phyloP scores from a whole-genome alignment of 2,329 filamentous ascomycete species.

The Coniella lustricola region DNA sequence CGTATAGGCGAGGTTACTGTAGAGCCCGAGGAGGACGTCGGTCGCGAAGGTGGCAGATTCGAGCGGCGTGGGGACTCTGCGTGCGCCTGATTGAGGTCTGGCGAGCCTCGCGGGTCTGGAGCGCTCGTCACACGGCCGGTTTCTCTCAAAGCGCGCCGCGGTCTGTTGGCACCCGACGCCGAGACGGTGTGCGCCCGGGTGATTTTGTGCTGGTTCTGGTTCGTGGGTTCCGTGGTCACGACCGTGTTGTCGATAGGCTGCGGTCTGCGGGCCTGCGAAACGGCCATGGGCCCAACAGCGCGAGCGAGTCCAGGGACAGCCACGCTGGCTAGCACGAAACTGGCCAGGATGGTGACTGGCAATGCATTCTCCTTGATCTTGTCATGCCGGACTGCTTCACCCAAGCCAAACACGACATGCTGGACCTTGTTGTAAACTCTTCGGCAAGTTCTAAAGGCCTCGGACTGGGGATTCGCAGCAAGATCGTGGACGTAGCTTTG shows the following conservation, averaged over 20 bases:
- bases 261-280: constrained; percentile 74
- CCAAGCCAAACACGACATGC: constrained; percentile 75
- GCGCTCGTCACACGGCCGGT: constrained; percentile 39
- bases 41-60: constrained; percentile 19
- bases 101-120: constrained; percentile 29
- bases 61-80: constrained; percentile 11
- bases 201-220: constrained; percentile 39
- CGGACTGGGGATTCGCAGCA: constrained; percentile 64
- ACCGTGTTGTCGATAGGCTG: constrained; percentile 55
- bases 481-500: constrained; percentile 83
- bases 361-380: constrained; percentile 77
- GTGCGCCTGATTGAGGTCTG: constrained; percentile 16
- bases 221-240: constrained; percentile 43
- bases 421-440: constrained; percentile 85
- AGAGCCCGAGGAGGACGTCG: constrained; percentile 19
- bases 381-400: constrained; percentile 61
- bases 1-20: constrained; percentile 24
- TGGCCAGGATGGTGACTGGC: constrained; percentile 73
- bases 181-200: constrained; percentile 59
- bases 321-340: constrained; percentile 70
- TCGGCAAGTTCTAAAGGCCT: constrained; percentile 74
- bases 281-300: constrained; percentile 72
- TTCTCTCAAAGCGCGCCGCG: constrained; percentile 38
- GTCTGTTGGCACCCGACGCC: constrained; percentile 37
- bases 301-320: constrained; percentile 68